Conservation (phyloP, 1,139 yeast genomes). For the Saccharomyces pastorianus region DNA sequence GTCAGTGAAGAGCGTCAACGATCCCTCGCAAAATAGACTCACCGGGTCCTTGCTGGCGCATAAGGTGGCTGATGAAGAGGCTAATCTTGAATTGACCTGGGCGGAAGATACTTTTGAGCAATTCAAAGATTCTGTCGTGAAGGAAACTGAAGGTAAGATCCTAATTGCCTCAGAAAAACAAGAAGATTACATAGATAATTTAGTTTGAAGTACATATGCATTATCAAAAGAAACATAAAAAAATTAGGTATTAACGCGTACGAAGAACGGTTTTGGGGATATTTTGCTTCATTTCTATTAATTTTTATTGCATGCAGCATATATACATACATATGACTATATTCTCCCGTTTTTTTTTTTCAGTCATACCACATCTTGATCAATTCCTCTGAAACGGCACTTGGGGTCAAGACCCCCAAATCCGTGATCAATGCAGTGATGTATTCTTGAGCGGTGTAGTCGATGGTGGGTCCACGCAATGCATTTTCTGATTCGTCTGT, state of each 20-base stretch:
- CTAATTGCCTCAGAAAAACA: background rate
- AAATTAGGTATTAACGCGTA: background rate
- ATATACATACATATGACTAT: background rate
- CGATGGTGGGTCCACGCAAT: conserved; percentile 50
- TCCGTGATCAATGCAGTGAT: conserved; percentile 95
- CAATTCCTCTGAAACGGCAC: conserved; percentile 95
- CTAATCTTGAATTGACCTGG: conserved; percentile 34
- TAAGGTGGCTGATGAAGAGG: conserved; percentile 71
- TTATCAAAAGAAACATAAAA: background rate
- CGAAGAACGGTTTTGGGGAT: background rate
- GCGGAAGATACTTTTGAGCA: conserved; percentile 24
- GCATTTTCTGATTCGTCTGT: conserved; percentile 30
- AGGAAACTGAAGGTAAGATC: conserved; percentile 13
- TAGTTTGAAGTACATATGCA: conserved; percentile 9
- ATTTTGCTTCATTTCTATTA: background rate
- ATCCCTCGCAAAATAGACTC: conserved; percentile 48
- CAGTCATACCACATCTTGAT: conserved; percentile 96
- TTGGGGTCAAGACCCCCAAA: conserved; percentile 91
- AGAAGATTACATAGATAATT: conserved; percentile 19
- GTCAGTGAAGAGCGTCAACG: conserved; percentile 65
- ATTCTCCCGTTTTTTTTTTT: background rate
- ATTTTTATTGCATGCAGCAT: background rate
- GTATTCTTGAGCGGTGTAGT: conserved; percentile 92
- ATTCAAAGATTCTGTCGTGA: conserved; percentile 23
- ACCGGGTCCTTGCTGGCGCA: conserved; percentile 76